Percentiles rank a stretch among this genome's conserved stretches.
Conservation (phyloP, 768 basidiomycete genomes). For the Amylocystis lapponica region DNA sequence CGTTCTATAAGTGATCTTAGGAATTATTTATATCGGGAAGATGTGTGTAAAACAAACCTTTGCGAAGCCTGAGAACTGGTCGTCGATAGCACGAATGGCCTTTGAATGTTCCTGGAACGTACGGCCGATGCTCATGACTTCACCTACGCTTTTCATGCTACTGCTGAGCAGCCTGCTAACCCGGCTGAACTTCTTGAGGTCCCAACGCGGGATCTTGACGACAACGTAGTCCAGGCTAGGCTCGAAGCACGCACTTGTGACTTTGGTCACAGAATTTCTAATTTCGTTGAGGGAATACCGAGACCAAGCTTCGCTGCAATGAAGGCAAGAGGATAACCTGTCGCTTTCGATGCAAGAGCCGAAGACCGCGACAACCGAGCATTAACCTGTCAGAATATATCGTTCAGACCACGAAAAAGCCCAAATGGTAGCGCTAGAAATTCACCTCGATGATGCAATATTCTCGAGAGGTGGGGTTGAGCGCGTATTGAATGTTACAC, state of each 20-base stretch:
- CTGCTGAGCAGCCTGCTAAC: slow-evolving; percentile 88
- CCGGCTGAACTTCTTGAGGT: slow-evolving; percentile 94
- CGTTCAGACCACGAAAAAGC: neutral
- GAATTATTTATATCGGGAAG: no score
- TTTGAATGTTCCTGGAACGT: slow-evolving; percentile 99
- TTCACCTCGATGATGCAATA: slow-evolving; percentile 96
- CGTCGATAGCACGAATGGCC: slow-evolving; percentile 94
- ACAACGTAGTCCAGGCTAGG: slow-evolving; percentile 96
- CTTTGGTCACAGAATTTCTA: slow-evolving; percentile 95
- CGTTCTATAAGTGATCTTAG: slow-evolving; percentile 53
- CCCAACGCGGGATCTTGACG: slow-evolving; percentile 99
- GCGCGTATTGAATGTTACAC: slow-evolving; percentile 98
- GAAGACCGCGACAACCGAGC: slow-evolving; percentile 98
- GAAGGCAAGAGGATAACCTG: slow-evolving; percentile 96
- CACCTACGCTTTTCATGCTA: slow-evolving; percentile 98
- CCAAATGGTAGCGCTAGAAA: neutral
- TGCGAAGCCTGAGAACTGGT: slow-evolving; percentile 89
- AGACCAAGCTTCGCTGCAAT: slow-evolving; percentile 98
- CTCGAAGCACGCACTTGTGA: slow-evolving; percentile 96
- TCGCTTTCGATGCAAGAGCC: slow-evolving; percentile 96
- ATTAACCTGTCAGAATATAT: slow-evolving; percentile 51
- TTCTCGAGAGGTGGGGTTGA: slow-evolving; percentile 91
- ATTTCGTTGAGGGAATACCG: slow-evolving; percentile 97
- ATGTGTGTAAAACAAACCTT: slow-evolving; percentile 47
- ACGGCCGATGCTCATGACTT: slow-evolving; percentile 98